Percentiles rank a stretch among this genome's conserved stretches.
Evolutionary conservation across 2,329 filamentous ascomycete species (phyloP).

Genomic region (Colletotrichum truncatum): DNA sequence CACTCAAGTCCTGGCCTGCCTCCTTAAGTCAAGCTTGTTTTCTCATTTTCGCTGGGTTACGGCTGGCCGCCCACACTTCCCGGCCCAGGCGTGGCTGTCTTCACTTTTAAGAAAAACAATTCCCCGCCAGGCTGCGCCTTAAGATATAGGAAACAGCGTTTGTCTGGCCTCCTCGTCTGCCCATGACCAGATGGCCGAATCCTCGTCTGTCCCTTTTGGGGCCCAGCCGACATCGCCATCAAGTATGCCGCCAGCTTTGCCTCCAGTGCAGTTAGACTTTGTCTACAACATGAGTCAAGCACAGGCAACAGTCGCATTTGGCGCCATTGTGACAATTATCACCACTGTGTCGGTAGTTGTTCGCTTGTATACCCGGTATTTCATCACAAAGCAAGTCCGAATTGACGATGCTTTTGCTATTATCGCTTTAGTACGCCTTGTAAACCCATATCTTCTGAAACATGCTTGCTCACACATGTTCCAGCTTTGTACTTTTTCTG

Average conservation of each 20-base stretch:
- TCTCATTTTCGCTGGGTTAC: background rate
- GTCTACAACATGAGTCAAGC: background rate
- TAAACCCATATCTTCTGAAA: too few relatives aligned
- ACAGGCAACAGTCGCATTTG: background rate
- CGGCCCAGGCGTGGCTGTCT: background rate
- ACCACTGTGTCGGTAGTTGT: background rate
- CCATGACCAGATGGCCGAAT: background rate
- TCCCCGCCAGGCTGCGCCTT: background rate
- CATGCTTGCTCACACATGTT: background rate
- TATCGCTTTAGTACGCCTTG: background rate
- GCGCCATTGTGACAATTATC: background rate
- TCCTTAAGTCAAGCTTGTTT: conserved; percentile 16
- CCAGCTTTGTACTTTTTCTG: background rate
- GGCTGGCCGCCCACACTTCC: background rate
- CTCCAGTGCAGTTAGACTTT: background rate
- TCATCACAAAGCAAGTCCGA: background rate
- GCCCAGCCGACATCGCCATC: background rate
- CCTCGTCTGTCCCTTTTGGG: background rate
- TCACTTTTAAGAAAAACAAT: background rate
- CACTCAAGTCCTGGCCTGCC: background rate
- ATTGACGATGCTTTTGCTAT: conserved; percentile 7
- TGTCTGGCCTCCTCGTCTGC: background rate
- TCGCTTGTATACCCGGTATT: conserved; percentile 1
- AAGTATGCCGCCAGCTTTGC: background rate
- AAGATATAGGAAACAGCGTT: background rate